phyloP scores from a whole-genome alignment of 192 early-diverging fungal genomes.

The Funneliformis geosporum region DNA sequence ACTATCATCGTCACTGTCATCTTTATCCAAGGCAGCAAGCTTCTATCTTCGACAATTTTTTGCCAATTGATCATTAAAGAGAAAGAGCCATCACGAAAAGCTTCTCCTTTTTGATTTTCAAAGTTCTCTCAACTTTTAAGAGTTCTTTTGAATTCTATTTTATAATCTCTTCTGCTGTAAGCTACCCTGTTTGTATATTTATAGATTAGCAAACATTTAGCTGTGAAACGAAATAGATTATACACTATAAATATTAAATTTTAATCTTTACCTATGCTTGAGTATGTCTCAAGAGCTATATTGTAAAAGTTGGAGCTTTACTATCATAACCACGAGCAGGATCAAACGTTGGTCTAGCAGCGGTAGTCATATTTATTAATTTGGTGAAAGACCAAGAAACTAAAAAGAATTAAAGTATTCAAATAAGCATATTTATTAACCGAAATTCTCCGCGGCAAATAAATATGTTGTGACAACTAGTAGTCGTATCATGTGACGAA shows the following conservation, averaged over 20 bases:
- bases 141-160: constrained; percentile 68
- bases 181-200: constrained; percentile 68
- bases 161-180: constrained; percentile 57
- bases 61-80: constrained; percentile 30
- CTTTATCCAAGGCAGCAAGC: constrained; percentile 56
- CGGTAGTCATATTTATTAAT: constrained; percentile 45
- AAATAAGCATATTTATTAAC: too few relatives aligned
- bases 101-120: constrained; percentile 28
- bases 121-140: constrained; percentile 65
- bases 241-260: background rate
- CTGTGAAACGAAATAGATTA: background rate
- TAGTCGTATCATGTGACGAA: too few relatives aligned
- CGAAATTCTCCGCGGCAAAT: too few relatives aligned
- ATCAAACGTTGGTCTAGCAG: constrained; percentile 72
- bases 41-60: constrained; percentile 43
- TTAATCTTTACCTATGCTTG: constrained; percentile 69
- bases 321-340: constrained; percentile 69
- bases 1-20: constrained; percentile 56
- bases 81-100: background rate
- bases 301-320: constrained; percentile 62
- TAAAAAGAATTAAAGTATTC: too few relatives aligned
- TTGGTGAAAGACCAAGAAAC: too few relatives aligned
- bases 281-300: constrained; percentile 71
- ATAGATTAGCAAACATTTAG: background rate
- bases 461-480: too few relatives aligned